Evolutionary conservation across 805 yeast genomes (phyloP), one percentile per base, ranked within the genome.

Genomic region (Candida arabinofermentans): DNA sequence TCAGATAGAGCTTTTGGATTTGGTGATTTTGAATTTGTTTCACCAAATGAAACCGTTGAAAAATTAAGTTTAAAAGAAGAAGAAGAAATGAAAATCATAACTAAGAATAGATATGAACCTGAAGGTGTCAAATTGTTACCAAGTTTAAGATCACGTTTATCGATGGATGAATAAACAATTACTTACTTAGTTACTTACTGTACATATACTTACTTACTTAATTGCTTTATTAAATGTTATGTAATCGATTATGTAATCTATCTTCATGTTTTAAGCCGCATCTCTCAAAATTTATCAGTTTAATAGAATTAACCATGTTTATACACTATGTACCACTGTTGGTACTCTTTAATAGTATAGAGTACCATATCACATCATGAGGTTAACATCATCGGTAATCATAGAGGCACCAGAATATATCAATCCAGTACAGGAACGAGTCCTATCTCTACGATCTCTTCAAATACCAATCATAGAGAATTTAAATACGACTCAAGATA

Each of bases 1-100:
- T 76, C 88, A 24, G 99, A 93, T 62, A 74, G 95, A 53, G 96
- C 91, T 51, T 91, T 93, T 69, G 96, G 95, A 1, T 79, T 86
- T 51, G 99, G 99, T 24, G 79, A 81, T 53, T 89, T 90, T 63
- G 74, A 72, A 42, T 93, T 93, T 65, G 84, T 87, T 30, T 79
- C 90, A 9, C 95, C 96, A 10, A 78, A 83, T 59, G 80, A 81
- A 58, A 75, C 82, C 4, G 95, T 91, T 37, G 79, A 75, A 50
- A 85, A 83, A 17, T 70, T 89, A 51, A 78, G 88, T 1, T 64
- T 67, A 33, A 78, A 77, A 36, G 89, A 88, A 64, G 84, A 77
- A 54, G 68, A 66, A 36, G 71, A 69, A 39, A 67, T 83, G 59
- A 68, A 69, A 42, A 63, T 66, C 29, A 68, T 66, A 42, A 82